Evolutionary conservation across 257 asterid species (phyloP), one percentile per base, ranked within the genome.

Genomic region (Paulownia fortunei): DNA sequence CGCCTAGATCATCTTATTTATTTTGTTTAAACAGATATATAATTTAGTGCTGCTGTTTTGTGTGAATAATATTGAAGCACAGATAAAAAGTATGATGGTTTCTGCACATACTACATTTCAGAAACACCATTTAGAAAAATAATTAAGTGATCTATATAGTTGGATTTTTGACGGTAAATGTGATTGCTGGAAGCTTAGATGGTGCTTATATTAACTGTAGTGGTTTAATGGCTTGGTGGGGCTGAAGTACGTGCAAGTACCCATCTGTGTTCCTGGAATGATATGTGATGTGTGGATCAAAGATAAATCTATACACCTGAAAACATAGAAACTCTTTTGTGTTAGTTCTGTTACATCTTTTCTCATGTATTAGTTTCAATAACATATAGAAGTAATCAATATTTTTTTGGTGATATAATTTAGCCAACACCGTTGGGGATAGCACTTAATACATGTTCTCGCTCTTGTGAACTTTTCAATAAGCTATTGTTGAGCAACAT

Each of bases 131-230:
- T 73, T 73, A 46, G 60, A 41, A 69, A 56, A 10, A 42, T 27
- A 59, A 39, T 21, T 55, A 32, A 73, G 59, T 74, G 36, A 47
- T 26, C 47, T 73, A 30, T 74, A 21, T 56, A 37, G 73, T 46
- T 51, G 59, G 61, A 36, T 24, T 49, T n/a, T 21, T 54, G 66
- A 58, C 4, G 8, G 69, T 3, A 24, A 41, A 76, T 52, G 55
- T 73, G 79, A 32, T 73, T 65, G 42, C 76, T 23, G 51, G 77
- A 59, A 47, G 44, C 37, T n/a, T 34, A 21, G 46, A 34, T 47
- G 47, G 42, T 42, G 63, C 44, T 23, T n/a, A 47, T 42, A 24
- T 56, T 52, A 39, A 47, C 54, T 36, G 2, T 44, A 23, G 65
- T 23, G 24, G 39, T 15, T 23, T 69, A 3, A 34, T 46, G 42